Conservation (phyloP, 148 eudicot species). For the Diospyros kaki region DNA sequence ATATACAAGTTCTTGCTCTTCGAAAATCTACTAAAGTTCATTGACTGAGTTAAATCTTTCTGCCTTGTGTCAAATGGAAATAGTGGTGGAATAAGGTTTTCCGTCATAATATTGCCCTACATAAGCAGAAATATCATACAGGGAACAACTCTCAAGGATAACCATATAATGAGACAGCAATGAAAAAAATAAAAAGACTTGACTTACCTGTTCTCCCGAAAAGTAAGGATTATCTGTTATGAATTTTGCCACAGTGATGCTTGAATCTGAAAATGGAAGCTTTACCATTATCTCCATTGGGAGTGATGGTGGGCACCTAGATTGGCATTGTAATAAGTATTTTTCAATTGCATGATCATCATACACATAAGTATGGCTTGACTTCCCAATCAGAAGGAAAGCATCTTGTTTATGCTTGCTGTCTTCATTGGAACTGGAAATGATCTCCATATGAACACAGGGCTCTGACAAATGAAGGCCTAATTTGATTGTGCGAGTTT, state of each 20-base stretch:
- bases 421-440: constrained; percentile 44
- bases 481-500: constrained; percentile 73
- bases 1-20: constrained; percentile 64
- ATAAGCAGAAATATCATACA: constrained; percentile 9
- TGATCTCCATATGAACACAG: constrained; percentile 59
- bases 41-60: constrained; percentile 37
- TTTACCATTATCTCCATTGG: constrained; percentile 70
- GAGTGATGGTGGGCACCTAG: constrained; percentile 59
- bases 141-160: background rate
- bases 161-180: background rate
- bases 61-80: constrained; percentile 57
- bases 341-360: constrained; percentile 76
- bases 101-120: constrained; percentile 47
- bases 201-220: constrained; percentile 53
- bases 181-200: background rate
- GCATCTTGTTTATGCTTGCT: constrained; percentile 58
- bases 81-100: constrained; percentile 48
- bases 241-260: constrained; percentile 52
- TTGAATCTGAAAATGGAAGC: constrained; percentile 63
- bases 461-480: constrained; percentile 78
- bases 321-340: constrained; percentile 61
- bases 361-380: constrained; percentile 68
- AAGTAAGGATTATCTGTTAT: constrained; percentile 41
- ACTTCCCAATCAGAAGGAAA: constrained; percentile 73
- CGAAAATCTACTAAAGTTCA: constrained; percentile 51